These are phyloP conservation scores for Canavalia gladiata DNA, from an alignment of 306 rosid genomes.

Conservation along the genomic window DNA sequence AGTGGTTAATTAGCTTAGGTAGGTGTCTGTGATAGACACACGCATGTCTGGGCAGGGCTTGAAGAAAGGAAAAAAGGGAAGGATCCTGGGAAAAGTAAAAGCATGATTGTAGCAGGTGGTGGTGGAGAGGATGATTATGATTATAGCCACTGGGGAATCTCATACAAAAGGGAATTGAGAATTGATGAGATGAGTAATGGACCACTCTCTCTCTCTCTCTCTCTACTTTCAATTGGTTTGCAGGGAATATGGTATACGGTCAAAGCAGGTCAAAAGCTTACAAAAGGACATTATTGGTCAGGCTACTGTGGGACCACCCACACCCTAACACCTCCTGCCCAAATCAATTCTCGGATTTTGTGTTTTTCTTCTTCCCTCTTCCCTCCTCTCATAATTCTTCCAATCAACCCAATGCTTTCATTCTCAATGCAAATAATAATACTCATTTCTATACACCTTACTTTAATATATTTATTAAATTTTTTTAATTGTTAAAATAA, in stretches of 20 bases:
- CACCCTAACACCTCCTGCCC: conserved; percentile 56
- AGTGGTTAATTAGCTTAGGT: background rate
- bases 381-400: background rate
- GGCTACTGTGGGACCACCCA: conserved; percentile 56
- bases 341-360: conserved; percentile 34
- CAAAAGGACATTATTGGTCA: conserved; percentile 64
- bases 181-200: conserved; percentile 34
- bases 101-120: conserved; percentile 58
- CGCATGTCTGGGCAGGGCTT: conserved; percentile 57
- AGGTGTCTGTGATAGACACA: conserved; percentile 42
- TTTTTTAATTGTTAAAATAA: no score
- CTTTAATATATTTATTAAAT: no score
- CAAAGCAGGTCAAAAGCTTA: conserved; percentile 83
- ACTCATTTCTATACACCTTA: no score
- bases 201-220: conserved; percentile 68
- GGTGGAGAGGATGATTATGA: conserved; percentile 16
- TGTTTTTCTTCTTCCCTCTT: conserved; percentile 10
- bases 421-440: background rate
- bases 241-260: conserved; percentile 74
- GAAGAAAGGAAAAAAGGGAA: conserved; percentile 26
- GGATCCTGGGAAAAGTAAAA: conserved; percentile 79
- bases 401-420: background rate
- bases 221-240: conserved; percentile 63
- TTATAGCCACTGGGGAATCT: conserved; percentile 39
- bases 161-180: conserved; percentile 20